Percentiles rank a stretch among this genome's conserved stretches.
Conservation (phyloP, 148 eudicot genomes). For the Tetragonia tetragonoides region DNA sequence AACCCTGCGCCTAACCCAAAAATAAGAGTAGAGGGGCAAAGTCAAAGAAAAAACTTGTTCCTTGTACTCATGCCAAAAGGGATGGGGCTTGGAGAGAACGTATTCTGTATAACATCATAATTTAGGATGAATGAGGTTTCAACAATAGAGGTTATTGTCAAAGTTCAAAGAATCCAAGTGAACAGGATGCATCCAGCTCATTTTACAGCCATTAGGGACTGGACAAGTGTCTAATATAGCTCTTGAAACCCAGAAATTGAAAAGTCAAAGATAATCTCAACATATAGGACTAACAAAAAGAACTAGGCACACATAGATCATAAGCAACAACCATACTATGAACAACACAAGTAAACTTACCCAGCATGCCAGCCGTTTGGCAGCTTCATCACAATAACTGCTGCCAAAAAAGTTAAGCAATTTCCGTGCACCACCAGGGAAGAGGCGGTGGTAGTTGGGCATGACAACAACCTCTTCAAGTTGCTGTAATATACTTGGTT, state of each 20-base stretch:
- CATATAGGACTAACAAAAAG: neutral
- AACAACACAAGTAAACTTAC: constrained; percentile 40
- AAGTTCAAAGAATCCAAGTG: neutral
- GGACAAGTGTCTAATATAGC: neutral
- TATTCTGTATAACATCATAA: neutral
- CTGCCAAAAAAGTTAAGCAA: constrained; percentile 59
- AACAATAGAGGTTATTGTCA: too few species aligned
- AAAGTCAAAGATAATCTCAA: neutral
- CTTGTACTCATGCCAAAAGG: too few species aligned
- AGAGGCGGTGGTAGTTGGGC: constrained; percentile 91
- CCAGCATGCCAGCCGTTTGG: constrained; percentile 97
- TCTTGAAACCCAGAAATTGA: neutral
- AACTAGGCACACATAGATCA: neutral
- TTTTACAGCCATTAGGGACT: neutral
- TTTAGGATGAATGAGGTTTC: neutral
- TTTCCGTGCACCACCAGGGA: constrained; percentile 76
- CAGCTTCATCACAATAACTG: constrained; percentile 81
- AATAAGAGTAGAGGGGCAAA: too few species aligned
- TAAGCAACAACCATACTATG: neutral
- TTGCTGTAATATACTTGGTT: constrained; percentile 78
- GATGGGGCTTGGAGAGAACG: too few species aligned
- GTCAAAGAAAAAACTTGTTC: too few species aligned
- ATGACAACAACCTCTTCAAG: constrained; percentile 93
- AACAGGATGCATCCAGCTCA: neutral
- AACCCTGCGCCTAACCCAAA: too few species aligned